These are phyloP conservation scores for Venturia pyrina DNA, from an alignment of 2,329 filamentous ascomycete genomes.

Conservation along the genomic window DNA sequence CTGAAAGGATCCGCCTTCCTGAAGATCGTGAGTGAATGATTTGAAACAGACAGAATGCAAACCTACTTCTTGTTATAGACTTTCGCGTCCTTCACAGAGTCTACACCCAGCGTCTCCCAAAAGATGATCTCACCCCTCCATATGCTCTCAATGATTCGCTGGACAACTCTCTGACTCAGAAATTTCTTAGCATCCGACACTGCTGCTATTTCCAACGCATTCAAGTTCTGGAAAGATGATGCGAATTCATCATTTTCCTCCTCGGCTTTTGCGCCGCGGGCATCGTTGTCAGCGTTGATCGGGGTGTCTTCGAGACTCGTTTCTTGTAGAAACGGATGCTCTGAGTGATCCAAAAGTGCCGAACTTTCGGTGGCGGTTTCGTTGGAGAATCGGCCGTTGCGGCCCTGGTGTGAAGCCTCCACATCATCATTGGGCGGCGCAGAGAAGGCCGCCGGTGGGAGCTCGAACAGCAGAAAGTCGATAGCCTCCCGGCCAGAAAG, in stretches of 20 bases:
- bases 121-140: constrained; percentile 74
- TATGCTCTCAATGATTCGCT: constrained; percentile 73
- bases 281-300: background rate
- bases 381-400: background rate
- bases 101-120: constrained; percentile 67
- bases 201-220: constrained; percentile 77
- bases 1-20: constrained; percentile 62
- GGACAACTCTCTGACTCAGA: constrained; percentile 65
- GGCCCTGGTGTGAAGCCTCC: constrained; percentile 1
- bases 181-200: constrained; percentile 78
- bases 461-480: constrained; percentile 63
- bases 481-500: constrained; percentile 65
- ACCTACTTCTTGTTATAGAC: constrained; percentile 54
- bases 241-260: constrained; percentile 51
- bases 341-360: background rate
- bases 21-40: background rate
- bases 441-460: constrained; percentile 37
- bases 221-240: constrained; percentile 65
- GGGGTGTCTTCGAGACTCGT: background rate
- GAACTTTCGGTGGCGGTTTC: background rate
- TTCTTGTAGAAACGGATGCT: background rate
- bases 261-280: constrained; percentile 13
- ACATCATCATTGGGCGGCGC: constrained; percentile 13
- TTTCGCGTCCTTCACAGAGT: constrained; percentile 64
- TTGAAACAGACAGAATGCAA: background rate